A percentile compares a stretch with the other conserved stretches of the same genome.
These are phyloP conservation scores for Colletotrichum tofieldiae DNA, from an alignment of 2,329 filamentous ascomycete genomes.

Conservation along the genomic window DNA sequence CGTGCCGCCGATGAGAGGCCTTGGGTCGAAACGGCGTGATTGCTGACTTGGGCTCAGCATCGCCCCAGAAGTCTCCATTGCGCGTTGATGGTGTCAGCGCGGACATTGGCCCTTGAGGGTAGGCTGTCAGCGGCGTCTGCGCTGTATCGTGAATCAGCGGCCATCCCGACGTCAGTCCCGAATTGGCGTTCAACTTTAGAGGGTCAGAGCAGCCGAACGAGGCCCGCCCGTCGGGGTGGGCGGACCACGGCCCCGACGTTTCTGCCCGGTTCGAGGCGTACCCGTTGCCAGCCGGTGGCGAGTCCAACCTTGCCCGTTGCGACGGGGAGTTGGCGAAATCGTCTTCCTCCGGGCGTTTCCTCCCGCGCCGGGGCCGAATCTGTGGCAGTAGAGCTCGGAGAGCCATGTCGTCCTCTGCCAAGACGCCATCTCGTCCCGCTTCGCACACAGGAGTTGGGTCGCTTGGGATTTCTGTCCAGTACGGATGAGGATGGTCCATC, in stretches of 20 bases:
- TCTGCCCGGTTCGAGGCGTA: constrained; percentile 45
- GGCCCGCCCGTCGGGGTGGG: constrained; percentile 59
- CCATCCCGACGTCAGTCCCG: constrained; percentile 59
- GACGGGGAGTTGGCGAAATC: constrained; percentile 64
- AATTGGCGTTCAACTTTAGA: constrained; percentile 55
- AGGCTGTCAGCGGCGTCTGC: constrained; percentile 76
- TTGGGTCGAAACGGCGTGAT: constrained; percentile 76
- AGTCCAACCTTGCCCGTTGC: constrained; percentile 68
- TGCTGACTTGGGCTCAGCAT: constrained; percentile 80
- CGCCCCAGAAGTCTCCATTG: constrained; percentile 66
- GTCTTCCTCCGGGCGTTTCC: constrained; percentile 76
- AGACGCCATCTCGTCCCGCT: constrained; percentile 83
- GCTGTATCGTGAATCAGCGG: constrained; percentile 64
- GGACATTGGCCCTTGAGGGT: constrained; percentile 74
- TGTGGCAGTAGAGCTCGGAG: constrained; percentile 87
- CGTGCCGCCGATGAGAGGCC: constrained; percentile 75
- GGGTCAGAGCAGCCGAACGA: constrained; percentile 53
- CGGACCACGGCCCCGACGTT: constrained; percentile 64
- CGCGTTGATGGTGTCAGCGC: constrained; percentile 79
- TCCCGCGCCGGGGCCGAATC: constrained; percentile 74
- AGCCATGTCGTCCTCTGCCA: constrained; percentile 90
- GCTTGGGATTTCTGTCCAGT: constrained; percentile 83
- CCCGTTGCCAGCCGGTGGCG: constrained; percentile 30
- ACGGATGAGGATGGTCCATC: constrained; percentile 81
- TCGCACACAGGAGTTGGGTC: constrained; percentile 74